Base-by-base conservation (phyloP, 2,329 filamentous ascomycete species). In the Magnaporthiopsis incrustans region DNA sequence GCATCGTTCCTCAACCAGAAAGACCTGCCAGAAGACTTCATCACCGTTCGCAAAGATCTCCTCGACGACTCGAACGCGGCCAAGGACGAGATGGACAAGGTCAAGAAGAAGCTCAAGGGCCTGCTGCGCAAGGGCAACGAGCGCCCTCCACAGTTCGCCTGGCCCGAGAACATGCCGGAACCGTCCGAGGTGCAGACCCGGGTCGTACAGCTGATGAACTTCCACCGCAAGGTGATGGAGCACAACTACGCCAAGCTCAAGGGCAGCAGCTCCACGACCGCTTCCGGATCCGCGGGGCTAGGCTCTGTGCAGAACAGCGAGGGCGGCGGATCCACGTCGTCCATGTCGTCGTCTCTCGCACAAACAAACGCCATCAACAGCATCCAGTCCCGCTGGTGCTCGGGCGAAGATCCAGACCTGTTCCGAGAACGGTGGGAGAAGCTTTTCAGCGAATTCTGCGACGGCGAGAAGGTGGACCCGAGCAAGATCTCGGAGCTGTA, bases 401-500 rank as follows among this genome's bases (percentile, higher is more conserved):
- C 92, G 68, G 93, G 93, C 35, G 95, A 99, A 77, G 95, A 98
- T 71, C 88, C 94, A 0, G 91, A 96, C 69, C 82, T 99, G 2
- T 99, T 99, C 81, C 91, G 90, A 69, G 95, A 99, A 75, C 86
- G 95, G 35, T 99, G 95, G 95, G 95, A 98, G 77, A 99, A 99
- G 78, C 84, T 99, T 2, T 99, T 99, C 77, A 86, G 89, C 60
- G 95, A 99, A 73, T 99, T 99, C 71, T 95, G 90, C 68, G 96
- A 99, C 74, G 89, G 91, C 1, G 95, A 99, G 71, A 99, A 99
- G 79, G 92, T 98, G 25, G 95, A 99, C 75, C 96, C 96, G 25
- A 97, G 93, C 81, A 99, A 99, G 79, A 94, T 99, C 67, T 97
- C 92, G 6, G 95, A 99, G 78, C 84, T 99, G 3, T 99, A 99